Base-by-base conservation (phyloP, 108 stramenopile genomes). In the Chaetoceros muelleri region DNA sequence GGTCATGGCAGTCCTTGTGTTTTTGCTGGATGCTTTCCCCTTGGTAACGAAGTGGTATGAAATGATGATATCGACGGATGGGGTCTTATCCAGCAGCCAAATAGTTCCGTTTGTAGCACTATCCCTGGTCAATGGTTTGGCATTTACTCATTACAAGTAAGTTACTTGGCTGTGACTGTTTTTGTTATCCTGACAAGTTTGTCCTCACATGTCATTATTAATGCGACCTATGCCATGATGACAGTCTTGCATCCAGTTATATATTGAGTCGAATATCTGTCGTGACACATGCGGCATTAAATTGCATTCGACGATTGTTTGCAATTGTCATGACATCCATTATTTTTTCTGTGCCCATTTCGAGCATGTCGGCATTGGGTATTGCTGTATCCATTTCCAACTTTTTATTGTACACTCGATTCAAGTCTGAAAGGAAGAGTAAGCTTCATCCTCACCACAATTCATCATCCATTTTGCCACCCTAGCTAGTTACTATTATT, bases 271-370 rank as follows among this genome's bases (percentile, higher is more conserved):
- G 83, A 44, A 81, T 87, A 29, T 75, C 82, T 0, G 81, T 90
- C 2, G 85, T 90, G 0, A 79, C 82, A 52, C 85, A 90, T 57
- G 89, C 89, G 10, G 84, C 85, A 44, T 62, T 90, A 2, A 90
- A 90, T 67, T 86, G 85, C 62, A 72, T 85, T 17, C 76, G 89
- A 30, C 57, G 85, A 23, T 78, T 90, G 2, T 82, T 90, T 76
- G 85, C 89, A 31, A 78, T 90, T 40, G 55, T 86, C 2, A 66
- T 81, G 18, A 86, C 89, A 16, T 80, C 80, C 29, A 28, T 90
- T n/a, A 30, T 78, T 2, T 90, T 90, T 61, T 63, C 60, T 22
- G 61, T 80, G 29, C 67, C 74, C 13, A 72, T 90, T 18, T 67
- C 80, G 2, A 28, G 57, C 1, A 20, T 78, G 10, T 69, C 79